Evolutionary conservation across 495 filamentous ascomycete species (phyloP), one percentile per base, ranked within the genome.

Genomic region (Cercophora sp.): DNA sequence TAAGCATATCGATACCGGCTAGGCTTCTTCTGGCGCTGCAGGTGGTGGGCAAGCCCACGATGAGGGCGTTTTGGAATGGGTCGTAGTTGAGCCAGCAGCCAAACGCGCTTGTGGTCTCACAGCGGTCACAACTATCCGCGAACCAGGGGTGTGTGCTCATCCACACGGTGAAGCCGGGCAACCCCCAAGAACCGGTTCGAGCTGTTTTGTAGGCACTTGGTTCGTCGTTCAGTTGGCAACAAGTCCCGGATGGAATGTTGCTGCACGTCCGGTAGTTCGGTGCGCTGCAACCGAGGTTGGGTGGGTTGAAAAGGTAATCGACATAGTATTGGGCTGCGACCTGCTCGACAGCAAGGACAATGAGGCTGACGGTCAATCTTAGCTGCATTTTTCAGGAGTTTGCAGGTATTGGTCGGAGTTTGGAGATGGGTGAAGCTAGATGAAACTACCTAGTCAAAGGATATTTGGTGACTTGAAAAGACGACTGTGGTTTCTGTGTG

Each of bases 91-190:
- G 10, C 25, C 24, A 47, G 23, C 44, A 47, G 44, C 44, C 44
- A 13, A 47, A 47, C 3, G 8, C 23, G 27, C 25, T 47, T 25
- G 44, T 47, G 16, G 22, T 20, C 26, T 6, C 23, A 31, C 44
- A 47, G 44, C 5, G n/a, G 1, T 27, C 44, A 15, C 44, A 47
- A 10, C 9, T 31, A 27, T 16, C 34, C 6, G 25, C 44, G 44
- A 20, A 31, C n/a, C n/a, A n/a, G 1, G 18, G 4, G 44, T 47
- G 25, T 13, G 44, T 47, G 5, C 18, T 20, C 5, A 27, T 47
- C 44, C 44, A 47, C 44, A 47, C 44, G 27, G 27, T 34, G 23
- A 47, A 47, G 44, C 44, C 44, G 5, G 44, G 25, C 4, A 27
- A 27, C 3, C 44, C 44, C 25, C 34, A 47, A 27, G 25, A 31